These are phyloP conservation scores for Syzygium grande DNA, from an alignment of 345 rosid genomes.

Conservation along the genomic window DNA sequence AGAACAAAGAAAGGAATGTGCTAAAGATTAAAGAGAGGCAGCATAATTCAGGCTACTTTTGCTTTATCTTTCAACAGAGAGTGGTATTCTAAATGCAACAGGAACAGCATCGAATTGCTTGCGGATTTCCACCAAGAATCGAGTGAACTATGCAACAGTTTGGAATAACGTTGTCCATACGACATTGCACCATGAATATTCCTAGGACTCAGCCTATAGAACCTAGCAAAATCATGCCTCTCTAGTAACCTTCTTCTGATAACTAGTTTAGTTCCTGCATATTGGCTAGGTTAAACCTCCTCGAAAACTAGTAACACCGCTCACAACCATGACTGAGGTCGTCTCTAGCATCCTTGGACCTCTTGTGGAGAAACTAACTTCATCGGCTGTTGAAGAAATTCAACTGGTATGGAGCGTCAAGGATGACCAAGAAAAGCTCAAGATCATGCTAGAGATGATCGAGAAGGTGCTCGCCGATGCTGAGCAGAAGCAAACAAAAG, in stretches of 20 bases:
- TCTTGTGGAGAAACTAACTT: neutral
- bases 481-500: constrained; percentile 3
- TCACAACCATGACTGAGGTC: neutral
- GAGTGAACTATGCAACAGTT: neutral
- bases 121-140: neutral
- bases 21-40: neutral
- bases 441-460: neutral
- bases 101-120: neutral
- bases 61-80: neutral
- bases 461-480: constrained; percentile 4
- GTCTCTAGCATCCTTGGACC: neutral
- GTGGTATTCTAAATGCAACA: neutral
- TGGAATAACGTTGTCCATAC: neutral
- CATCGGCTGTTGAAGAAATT: neutral
- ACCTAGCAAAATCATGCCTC: neutral
- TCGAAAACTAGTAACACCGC: neutral
- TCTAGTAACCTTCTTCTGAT: neutral
- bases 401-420: neutral
- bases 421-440: constrained; percentile 2
- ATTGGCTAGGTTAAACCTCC: neutral
- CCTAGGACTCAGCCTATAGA: neutral
- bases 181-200: neutral
- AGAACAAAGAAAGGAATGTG: neutral
- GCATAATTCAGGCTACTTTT: neutral
- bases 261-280: neutral